phyloP scores from a whole-genome alignment of 2,329 filamentous ascomycete genomes.

The Achaetomium macrosporum region DNA sequence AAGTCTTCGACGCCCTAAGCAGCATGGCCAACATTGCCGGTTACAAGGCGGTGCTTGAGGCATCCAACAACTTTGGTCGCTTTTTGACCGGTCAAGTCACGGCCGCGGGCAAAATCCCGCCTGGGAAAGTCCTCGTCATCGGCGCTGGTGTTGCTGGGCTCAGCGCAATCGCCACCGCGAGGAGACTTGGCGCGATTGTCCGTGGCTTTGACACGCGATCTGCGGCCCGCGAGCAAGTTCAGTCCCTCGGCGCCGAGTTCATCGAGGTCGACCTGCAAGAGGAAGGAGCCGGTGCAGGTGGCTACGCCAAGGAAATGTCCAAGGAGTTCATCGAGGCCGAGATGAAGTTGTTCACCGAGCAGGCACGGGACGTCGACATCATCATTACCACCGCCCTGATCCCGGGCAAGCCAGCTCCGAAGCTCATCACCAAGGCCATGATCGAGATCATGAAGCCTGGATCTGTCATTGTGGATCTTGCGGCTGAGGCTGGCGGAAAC shows the following conservation, averaged over 20 bases:
- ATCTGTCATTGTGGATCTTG: conserved; percentile 81
- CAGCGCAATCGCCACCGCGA: conserved; percentile 80
- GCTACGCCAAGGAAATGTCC: conserved; percentile 91
- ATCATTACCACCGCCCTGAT: conserved; percentile 91
- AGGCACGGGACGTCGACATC: conserved; percentile 83
- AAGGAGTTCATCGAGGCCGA: conserved; percentile 89
- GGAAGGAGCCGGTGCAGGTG: conserved; percentile 76
- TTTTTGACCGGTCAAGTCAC: conserved; percentile 88
- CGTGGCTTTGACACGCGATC: conserved; percentile 86
- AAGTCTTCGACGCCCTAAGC: conserved; percentile 81
- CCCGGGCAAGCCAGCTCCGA: conserved; percentile 75
- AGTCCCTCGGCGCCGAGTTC: conserved; percentile 85
- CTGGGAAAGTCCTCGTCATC: conserved; percentile 84
- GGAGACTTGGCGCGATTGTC: conserved; percentile 81
- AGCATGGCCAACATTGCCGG: conserved; percentile 94
- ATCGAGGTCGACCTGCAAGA: conserved; percentile 81
- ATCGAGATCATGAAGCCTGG: conserved; percentile 83
- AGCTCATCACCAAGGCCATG: conserved; percentile 75
- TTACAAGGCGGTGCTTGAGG: conserved; percentile 86
- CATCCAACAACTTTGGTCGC: conserved; percentile 81
- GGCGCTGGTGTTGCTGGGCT: conserved; percentile 84
- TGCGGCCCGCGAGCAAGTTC: conserved; percentile 83
- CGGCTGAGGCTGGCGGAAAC: conserved; percentile 82
- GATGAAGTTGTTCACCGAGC: conserved; percentile 87
- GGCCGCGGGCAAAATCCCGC: conserved; percentile 83